Evolutionary conservation across 1,284 basidiomycete species (phyloP).

Genomic region (Fereydounia khargensis): DNA sequence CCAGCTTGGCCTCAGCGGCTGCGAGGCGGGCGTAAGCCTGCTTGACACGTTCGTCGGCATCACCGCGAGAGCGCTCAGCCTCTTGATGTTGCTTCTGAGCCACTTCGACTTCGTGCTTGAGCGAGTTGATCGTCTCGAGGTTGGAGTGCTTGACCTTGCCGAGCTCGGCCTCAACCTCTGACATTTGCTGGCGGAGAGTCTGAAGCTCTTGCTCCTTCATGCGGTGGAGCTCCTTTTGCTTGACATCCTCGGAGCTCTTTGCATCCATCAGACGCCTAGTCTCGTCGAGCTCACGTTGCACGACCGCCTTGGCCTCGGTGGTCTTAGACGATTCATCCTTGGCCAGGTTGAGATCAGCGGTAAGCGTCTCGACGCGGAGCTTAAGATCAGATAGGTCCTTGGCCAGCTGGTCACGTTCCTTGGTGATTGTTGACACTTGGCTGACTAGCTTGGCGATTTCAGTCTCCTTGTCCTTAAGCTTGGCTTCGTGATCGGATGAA

Average conservation of each 20-base stretch:
- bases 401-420: slow-evolving; percentile 53
- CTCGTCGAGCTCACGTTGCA: slow-evolving; percentile 82
- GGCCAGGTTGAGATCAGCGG: slow-evolving; percentile 68
- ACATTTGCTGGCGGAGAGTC: slow-evolving; percentile 70
- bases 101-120: slow-evolving; percentile 59
- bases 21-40: slow-evolving; percentile 1
- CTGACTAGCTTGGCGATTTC: slow-evolving; percentile 67
- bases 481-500: slow-evolving; percentile 73
- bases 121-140: slow-evolving; percentile 45
- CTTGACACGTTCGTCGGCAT: slow-evolving; percentile 13
- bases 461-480: slow-evolving; percentile 76
- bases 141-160: slow-evolving; percentile 51
- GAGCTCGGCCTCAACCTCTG: slow-evolving; percentile 51
- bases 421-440: slow-evolving; percentile 64
- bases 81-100: slow-evolving; percentile 43
- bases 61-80: neutral
- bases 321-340: slow-evolving; percentile 67
- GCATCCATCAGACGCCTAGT: slow-evolving; percentile 71
- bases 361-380: slow-evolving; percentile 69
- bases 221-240: slow-evolving; percentile 77
- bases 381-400: slow-evolving; percentile 67
- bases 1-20: slow-evolving; percentile 64
- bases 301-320: slow-evolving; percentile 63
- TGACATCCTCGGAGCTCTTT: slow-evolving; percentile 81
- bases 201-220: slow-evolving; percentile 81